Evolutionary conservation across 2,329 filamentous ascomycete species (phyloP), one percentile per base, ranked within the genome.

Genomic region (Sporothrix luriei): DNA sequence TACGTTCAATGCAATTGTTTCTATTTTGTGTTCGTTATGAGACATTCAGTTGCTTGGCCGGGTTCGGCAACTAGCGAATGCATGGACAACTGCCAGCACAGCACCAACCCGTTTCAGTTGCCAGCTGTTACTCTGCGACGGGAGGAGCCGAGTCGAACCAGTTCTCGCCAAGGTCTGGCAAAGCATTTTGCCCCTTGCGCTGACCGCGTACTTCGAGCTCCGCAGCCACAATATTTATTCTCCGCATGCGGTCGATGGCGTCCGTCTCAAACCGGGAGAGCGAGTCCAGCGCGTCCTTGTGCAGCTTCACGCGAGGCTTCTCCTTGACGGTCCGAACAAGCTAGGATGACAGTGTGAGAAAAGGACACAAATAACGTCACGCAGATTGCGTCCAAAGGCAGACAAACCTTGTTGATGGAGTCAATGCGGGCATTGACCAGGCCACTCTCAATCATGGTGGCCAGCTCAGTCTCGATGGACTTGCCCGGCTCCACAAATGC

Each of bases 391-490:
- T 57, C 7, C 9, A 19, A 14, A n/a, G 21, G 10, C 51, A 48
- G 21, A 54, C 40, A 75, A 80, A 90, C 88, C 77, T 88, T 86
- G 74, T 95, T 91, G 71, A 96, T 92, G 0, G 91, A 86, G 77
- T 99, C 93, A 71, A 99, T 90, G 38, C 93, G 87, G 9, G 93
- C 93, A 73, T 93, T 84, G 13, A 99, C 82, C 0, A 84, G 84
- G 9, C 89, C 88, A 14, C 84, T 82, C 66, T 89, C 84, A 75
- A 99, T 97, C 87, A 98, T 91, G 0, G 79, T 78, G 38, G 91
- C 85, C 43, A 98, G 83, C 79, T 99, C 95, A 29, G 84, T 81
- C 75, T 93, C 89, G 61, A 94, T 88, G 4, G 86, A 84, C 72
- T 84, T 81, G 4, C 85, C 86, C 0, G 87, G 82, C 2, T 84